These are phyloP conservation scores for Globisporangium perplexum DNA, from an alignment of 352 stramenopile species.

Conservation along the genomic window DNA sequence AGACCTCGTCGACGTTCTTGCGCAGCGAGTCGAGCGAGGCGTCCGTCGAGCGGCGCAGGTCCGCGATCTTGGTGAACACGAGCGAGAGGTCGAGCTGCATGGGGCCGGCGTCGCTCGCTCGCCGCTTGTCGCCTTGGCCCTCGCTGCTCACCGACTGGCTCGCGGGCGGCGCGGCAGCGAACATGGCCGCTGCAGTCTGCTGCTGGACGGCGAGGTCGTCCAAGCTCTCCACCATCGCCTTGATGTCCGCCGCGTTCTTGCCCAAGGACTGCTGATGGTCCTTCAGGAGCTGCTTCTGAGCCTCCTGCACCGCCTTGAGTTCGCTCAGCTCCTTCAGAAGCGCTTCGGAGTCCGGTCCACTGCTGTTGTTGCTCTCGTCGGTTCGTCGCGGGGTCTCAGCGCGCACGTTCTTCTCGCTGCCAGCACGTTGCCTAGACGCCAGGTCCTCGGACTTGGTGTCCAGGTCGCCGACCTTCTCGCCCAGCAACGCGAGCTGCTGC, in stretches of 20 bases:
- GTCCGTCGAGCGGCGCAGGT: slow-evolving; percentile 56
- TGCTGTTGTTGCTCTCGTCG: slow-evolving; percentile 8
- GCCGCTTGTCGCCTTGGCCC: not conserved
- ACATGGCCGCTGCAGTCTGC: slow-evolving; percentile 29
- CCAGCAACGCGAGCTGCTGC: slow-evolving; percentile 26
- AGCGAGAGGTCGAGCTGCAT: slow-evolving; percentile 64
- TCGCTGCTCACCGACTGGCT: slow-evolving; percentile 6
- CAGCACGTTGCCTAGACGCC: not conserved
- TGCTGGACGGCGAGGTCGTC: slow-evolving; percentile 57
- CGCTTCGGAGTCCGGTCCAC: not conserved
- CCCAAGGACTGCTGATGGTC: slow-evolving; percentile 35
- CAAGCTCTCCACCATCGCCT: slow-evolving; percentile 33
- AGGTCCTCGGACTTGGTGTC: slow-evolving; percentile 17
- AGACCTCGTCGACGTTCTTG: slow-evolving; percentile 36
- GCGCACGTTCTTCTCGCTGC: not conserved
- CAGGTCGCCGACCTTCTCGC: slow-evolving; percentile 24
- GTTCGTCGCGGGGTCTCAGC: slow-evolving; percentile 2
- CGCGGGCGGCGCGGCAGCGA: slow-evolving; percentile 5
- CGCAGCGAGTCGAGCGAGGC: slow-evolving; percentile 51
- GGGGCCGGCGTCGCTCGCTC: slow-evolving; percentile 7
- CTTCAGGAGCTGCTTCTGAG: slow-evolving; percentile 31
- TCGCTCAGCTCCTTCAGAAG: slow-evolving; percentile 51
- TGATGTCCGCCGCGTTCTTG: slow-evolving; percentile 45
- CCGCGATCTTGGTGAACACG: slow-evolving; percentile 75
- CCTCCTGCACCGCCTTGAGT: slow-evolving; percentile 33